Evolutionary conservation across 306 rosid genomes (phyloP).

Genomic region (Vicia sativa): DNA sequence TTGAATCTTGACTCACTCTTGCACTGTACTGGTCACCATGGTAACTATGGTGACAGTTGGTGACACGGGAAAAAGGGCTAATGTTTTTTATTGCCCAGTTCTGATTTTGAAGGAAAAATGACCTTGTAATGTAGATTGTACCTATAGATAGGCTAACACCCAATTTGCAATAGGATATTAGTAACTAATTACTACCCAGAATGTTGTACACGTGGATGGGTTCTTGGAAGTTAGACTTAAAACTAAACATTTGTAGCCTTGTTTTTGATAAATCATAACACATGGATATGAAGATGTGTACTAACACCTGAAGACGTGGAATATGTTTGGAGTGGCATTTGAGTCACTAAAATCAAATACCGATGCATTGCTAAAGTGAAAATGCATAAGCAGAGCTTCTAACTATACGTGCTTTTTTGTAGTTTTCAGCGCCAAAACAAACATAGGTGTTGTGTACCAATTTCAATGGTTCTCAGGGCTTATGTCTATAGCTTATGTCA

Average conservation of each 20-base stretch:
- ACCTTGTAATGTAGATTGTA: neutral
- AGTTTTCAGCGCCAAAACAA: no score
- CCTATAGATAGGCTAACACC: constrained; percentile 5
- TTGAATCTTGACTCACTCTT: constrained; percentile 2
- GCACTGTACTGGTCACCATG: neutral
- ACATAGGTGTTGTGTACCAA: neutral
- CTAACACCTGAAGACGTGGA: neutral
- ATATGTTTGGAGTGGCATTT: no score
- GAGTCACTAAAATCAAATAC: no score
- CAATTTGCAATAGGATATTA: neutral
- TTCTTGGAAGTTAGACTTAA: constrained; percentile 16
- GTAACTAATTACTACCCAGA: neutral
- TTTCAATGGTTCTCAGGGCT: constrained; percentile 16
- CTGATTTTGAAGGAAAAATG: constrained; percentile 18
- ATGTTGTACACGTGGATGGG: neutral
- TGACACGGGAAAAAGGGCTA: constrained; percentile 15
- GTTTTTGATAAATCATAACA: constrained; percentile 7
- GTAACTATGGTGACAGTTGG: constrained; percentile 9
- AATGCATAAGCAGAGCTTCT: no score
- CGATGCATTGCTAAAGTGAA: no score
- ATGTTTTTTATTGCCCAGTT: neutral
- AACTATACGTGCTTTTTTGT: no score
- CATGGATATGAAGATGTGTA: constrained; percentile 4
- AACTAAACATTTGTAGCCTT: neutral
- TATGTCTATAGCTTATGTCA: neutral